A percentile compares a stretch with the other conserved stretches of the same genome.
phyloP scores from a whole-genome alignment of 805 yeast species.

The Suhomyces sp. region DNA sequence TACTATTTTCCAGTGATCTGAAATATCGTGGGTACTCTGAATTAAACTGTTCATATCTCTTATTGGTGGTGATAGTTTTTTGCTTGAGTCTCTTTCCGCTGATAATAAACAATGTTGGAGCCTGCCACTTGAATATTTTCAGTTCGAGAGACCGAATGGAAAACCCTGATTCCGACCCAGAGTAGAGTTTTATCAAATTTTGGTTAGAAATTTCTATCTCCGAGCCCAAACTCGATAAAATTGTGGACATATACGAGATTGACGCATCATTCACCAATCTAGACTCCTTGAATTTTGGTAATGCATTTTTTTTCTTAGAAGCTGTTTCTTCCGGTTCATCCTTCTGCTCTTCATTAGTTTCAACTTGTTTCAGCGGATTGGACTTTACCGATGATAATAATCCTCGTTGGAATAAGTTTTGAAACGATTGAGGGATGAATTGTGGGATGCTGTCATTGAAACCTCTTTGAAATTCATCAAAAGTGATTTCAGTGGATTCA shows the following conservation, averaged over 20 bases:
- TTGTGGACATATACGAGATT: slow-evolving; percentile 38
- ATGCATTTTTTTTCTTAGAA: slow-evolving; percentile 2
- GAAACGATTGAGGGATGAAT: slow-evolving; percentile 17
- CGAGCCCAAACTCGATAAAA: slow-evolving; percentile 21
- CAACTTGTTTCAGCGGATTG: slow-evolving; percentile 1
- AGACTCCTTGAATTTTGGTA: slow-evolving; percentile 23
- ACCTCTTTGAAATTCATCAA: slow-evolving; percentile 16
- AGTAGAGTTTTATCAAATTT: slow-evolving; percentile 59
- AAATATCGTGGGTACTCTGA: slow-evolving; percentile 45
- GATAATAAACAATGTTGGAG: slow-evolving; percentile 73
- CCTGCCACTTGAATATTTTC: slow-evolving; percentile 85
- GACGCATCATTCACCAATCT: slow-evolving; percentile 42
- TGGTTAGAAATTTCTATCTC: slow-evolving; percentile 42
- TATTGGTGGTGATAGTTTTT: slow-evolving; percentile 36
- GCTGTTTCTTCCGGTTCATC: background rate
- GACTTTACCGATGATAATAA: slow-evolving; percentile 24
- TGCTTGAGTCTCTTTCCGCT: slow-evolving; percentile 56
- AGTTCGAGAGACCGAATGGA: slow-evolving; percentile 85
- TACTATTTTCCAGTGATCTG: slow-evolving; percentile 23
- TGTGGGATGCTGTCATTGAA: slow-evolving; percentile 16
- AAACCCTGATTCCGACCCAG: slow-evolving; percentile 77
- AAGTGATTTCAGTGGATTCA: slow-evolving; percentile 13
- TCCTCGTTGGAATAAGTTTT: slow-evolving; percentile 26
- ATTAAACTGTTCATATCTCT: slow-evolving; percentile 52
- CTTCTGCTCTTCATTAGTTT: background rate